phyloP scores from a whole-genome alignment of 345 rosid species.

The Citrus reticulata region DNA sequence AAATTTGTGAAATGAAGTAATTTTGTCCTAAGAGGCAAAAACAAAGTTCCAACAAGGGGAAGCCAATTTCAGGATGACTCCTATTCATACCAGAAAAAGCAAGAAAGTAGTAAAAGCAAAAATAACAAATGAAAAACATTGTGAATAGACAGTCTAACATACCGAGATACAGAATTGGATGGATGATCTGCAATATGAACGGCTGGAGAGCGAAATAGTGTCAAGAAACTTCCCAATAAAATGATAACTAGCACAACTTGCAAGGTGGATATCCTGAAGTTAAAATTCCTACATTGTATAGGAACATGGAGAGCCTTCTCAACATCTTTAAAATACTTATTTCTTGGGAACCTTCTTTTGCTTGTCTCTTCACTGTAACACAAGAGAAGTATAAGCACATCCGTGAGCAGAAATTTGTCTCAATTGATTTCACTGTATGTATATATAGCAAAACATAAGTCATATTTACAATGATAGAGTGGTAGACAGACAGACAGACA shows the following conservation, averaged over 20 bases:
- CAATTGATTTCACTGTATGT: neutral
- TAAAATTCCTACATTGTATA: conserved; percentile 52
- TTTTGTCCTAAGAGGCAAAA: neutral
- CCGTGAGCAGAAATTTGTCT: neutral
- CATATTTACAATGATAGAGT: neutral
- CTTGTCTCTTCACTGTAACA: conserved; percentile 48
- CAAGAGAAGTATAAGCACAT: neutral
- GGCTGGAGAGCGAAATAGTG: conserved; percentile 57
- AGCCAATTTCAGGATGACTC: neutral
- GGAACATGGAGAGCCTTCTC: conserved; percentile 58
- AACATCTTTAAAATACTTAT: conserved; percentile 50
- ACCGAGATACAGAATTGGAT: conserved; percentile 35
- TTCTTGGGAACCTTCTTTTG: conserved; percentile 49
- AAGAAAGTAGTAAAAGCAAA: neutral
- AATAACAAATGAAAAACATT: neutral
- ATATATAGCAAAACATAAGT: neutral
- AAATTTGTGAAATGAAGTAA: neutral
- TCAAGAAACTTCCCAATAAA: conserved; percentile 54
- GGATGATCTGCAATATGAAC: conserved; percentile 55
- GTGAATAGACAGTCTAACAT: conserved; percentile 8
- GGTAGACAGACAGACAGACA: neutral
- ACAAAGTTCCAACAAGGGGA: neutral
- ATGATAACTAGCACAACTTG: conserved; percentile 52
- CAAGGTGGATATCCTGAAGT: conserved; percentile 45
- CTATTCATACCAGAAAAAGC: neutral